Evolutionary conservation across 768 basidiomycete species (phyloP).

Genomic region (Boletus tylopilopsis): DNA sequence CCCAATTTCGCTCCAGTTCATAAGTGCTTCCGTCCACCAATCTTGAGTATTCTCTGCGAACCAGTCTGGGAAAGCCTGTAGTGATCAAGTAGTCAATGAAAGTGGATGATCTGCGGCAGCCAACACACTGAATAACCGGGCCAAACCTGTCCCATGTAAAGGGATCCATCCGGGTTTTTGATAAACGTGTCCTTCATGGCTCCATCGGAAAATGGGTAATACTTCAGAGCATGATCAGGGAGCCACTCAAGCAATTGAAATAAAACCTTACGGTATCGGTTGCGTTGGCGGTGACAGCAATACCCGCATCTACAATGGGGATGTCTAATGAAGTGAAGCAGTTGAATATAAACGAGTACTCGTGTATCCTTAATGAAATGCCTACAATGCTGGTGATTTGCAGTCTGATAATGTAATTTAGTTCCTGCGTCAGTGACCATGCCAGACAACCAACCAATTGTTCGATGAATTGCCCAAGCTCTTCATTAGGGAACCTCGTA

Average conservation of each 20-base stretch:
- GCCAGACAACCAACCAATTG: constrained; percentile 45
- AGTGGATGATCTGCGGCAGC: not conserved
- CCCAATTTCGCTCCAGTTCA: constrained; percentile 49
- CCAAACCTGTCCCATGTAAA: constrained; percentile 76
- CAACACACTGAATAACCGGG: constrained; percentile 62
- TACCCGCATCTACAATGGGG: constrained; percentile 66
- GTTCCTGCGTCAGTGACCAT: not conserved
- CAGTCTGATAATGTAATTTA: constrained; percentile 14
- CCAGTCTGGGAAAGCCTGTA: constrained; percentile 59
- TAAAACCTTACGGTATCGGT: constrained; percentile 54
- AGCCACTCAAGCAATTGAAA: not conserved
- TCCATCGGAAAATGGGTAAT: constrained; percentile 64
- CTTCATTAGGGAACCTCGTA: constrained; percentile 53
- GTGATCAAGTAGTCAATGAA: not conserved
- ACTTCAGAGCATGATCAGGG: constrained; percentile 37
- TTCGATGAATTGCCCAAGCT: constrained; percentile 50
- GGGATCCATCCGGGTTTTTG: constrained; percentile 69
- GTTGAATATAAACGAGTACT: not conserved
- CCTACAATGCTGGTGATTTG: constrained; percentile 31
- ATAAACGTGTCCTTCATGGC: constrained; percentile 63
- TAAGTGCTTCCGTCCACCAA: constrained; percentile 61
- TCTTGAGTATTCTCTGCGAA: constrained; percentile 47
- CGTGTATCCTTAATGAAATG: not conserved
- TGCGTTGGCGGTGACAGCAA: constrained; percentile 52
- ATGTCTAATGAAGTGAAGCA: constrained; percentile 42